Evolutionary conservation across 495 filamentous ascomycete species (phyloP), one percentile per base, ranked within the genome.

Genomic region (Podospora fimiseda): DNA sequence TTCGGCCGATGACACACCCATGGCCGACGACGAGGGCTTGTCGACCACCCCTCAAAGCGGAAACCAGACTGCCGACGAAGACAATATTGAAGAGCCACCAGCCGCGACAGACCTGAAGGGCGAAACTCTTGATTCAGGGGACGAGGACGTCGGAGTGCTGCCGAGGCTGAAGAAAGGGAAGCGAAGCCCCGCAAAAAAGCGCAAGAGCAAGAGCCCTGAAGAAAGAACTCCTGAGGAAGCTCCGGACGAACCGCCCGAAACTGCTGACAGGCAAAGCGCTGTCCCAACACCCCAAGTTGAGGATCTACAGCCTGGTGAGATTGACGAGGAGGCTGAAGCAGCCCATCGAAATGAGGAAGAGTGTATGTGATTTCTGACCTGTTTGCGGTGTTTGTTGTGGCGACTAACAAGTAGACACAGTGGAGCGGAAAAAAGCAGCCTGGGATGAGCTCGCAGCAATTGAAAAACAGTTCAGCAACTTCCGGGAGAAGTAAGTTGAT

Each of bases 391-490:
- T 51, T 45, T 16, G 36, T 41, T 39, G 21, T 19, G 15, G 27
- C 30, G 46, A 58, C 77, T 85, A 60, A 85, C 63, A 14, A 9
- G 6, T 11, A 53, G 48, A 27, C 51, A 46, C 62, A 96, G 92
- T 86, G 44, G 77, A 84, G 51, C 86, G 82, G 61, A 91, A 90
- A 68, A 85, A 82, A 63, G 78, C 80, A 27, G 92, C 92, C 0
- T 84, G 90, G 74, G 88, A 91, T 41, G 83, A 89, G 41, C 72
- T 96, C 20, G 73, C 78, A 13, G 75, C 78, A 19, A 83, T 97
- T 44, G 92, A 97, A 66, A 82, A 81, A 62, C 83, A 90, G 56
- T 97, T 96, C 68, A 81, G 84, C 53, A 80, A 82, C 20, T 85
- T 96, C 59, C 80, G 89, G 60, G 89, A 95, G 60, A 89, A 87